These are phyloP conservation scores for Agarophyton chilense DNA, from an alignment of 23 red algal genomes.

Conservation along the genomic window DNA sequence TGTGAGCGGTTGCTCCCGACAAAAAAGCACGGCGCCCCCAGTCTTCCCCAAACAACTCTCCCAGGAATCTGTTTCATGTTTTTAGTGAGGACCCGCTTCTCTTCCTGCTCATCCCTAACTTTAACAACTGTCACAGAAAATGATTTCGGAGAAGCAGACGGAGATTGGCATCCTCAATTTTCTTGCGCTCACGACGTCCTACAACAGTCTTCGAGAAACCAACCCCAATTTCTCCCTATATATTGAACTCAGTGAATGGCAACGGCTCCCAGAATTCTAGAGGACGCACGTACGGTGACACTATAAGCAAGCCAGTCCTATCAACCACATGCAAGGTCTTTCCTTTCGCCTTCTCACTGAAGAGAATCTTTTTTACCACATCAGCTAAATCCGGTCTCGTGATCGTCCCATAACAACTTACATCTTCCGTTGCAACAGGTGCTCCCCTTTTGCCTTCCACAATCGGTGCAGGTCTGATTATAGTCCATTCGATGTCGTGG, in stretches of 20 bases:
- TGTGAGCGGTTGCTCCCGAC: too few relatives aligned
- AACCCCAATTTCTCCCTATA: neutral
- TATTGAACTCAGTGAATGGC: slow-evolving; percentile 71
- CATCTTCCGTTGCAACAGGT: slow-evolving; percentile 72
- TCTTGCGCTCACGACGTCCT: neutral
- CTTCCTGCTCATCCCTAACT: too few relatives aligned
- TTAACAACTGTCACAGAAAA: too few relatives aligned
- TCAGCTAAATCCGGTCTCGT: slow-evolving; percentile 69
- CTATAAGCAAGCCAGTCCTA: slow-evolving; percentile 65
- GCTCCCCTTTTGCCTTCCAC: slow-evolving; percentile 60
- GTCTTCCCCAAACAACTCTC: too few relatives aligned
- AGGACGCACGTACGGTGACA: slow-evolving; percentile 85
- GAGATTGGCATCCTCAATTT: neutral
- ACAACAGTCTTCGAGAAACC: neutral
- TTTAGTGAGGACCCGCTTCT: too few relatives aligned
- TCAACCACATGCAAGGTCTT: slow-evolving; percentile 88
- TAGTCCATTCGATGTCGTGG: slow-evolving; percentile 38
- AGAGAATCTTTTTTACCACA: slow-evolving; percentile 48
- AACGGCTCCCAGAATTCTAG: slow-evolving; percentile 94
- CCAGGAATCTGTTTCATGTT: too few relatives aligned
- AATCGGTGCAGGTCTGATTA: slow-evolving; percentile 77
- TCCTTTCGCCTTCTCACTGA: slow-evolving; percentile 60
- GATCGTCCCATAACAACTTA: slow-evolving; percentile 80
- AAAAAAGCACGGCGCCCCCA: too few relatives aligned
- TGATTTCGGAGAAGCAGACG: too few relatives aligned